Evolutionary conservation across 495 filamentous ascomycete genomes (phyloP), one percentile per base, ranked within the genome.

Genomic region (Xylaria scruposa): DNA sequence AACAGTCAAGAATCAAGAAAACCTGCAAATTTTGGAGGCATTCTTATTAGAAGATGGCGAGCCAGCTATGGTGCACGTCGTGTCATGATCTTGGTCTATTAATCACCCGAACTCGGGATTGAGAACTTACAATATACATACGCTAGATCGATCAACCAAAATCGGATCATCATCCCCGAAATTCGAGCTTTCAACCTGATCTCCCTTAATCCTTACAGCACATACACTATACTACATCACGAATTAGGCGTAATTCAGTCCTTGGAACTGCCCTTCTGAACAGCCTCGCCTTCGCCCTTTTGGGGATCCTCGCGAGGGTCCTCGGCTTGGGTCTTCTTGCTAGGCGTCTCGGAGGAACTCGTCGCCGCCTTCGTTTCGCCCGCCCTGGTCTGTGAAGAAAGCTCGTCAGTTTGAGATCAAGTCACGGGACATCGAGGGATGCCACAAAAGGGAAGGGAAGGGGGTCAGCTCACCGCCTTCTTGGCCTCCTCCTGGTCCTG

Each of bases 281-380:
- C 71, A 17, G 51, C 70, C 67, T 76, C 71, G 42, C 69, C 72
- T 53, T 77, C 72, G 71, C 75, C 75, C 73, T 73, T 76, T 73
- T 74, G 71, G n/a, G 73, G 64, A 62, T 76, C 70, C 63, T 75
- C 80, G 53, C 71, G 64, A 67, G 73, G 65, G 49, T 79, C 63
- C 72, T 78, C 70, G 71, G 70, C 73, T 58, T 75, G 76, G 65
- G 74, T 76, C 76, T 77, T 77, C 77, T 79, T 80, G 75, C 76
- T 77, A 24, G 77, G 75, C 68, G 76, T 58, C 64, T 75, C 63
- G 67, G 67, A 72, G 6, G 58, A 60, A 70, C 66, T 73, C 3
- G 69, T 67, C 5, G 75, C 77, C 4, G 21, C 67, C 12, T 53
- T 46, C 53, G 74, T 76, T 72, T 76, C 77, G 59, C 71, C 71